These are phyloP conservation scores for Thalassiosira gravida DNA, from an alignment of 352 stramenopile genomes.

Conservation along the genomic window DNA sequence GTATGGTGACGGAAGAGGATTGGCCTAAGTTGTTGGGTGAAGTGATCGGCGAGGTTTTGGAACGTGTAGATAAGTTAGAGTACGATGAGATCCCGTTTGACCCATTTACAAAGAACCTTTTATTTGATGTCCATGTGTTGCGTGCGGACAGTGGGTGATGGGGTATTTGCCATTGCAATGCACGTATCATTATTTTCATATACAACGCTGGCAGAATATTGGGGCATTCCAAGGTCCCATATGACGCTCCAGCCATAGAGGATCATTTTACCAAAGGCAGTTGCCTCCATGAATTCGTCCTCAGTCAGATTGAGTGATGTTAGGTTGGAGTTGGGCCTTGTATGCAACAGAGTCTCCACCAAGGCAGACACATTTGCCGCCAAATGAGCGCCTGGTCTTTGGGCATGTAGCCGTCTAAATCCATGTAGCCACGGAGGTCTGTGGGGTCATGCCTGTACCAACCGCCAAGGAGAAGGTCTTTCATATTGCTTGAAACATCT, in stretches of 20 bases:
- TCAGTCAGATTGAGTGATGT: conserved; percentile 14
- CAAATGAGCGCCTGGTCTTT: conserved; percentile 1
- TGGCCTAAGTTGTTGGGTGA: conserved; percentile 6
- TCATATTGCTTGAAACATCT: background rate
- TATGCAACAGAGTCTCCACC: conserved; percentile 15
- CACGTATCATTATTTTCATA: conserved; percentile 49
- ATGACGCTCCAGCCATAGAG: conserved; percentile 24
- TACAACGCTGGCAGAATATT: conserved; percentile 3
- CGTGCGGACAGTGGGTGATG: conserved; percentile 30
- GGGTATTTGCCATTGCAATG: conserved; percentile 35
- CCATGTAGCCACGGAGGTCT: background rate
- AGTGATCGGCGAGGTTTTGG: conserved; percentile 6
- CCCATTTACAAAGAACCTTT: conserved; percentile 10
- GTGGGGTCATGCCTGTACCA: background rate
- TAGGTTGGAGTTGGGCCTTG: conserved; percentile 10
- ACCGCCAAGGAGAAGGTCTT: conserved; percentile 2
- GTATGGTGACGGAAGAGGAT: conserved; percentile 9
- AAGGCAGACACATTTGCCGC: background rate
- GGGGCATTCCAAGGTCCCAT: conserved; percentile 23
- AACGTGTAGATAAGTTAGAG: conserved; percentile 2
- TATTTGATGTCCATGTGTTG: conserved; percentile 21
- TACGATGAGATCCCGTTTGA: conserved; percentile 12
- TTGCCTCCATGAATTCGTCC: conserved; percentile 20
- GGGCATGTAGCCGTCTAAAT: conserved; percentile 10
- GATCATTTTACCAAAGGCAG: conserved; percentile 4